phyloP scores from a whole-genome alignment of 768 basidiomycete species.

The Russula foetens region DNA sequence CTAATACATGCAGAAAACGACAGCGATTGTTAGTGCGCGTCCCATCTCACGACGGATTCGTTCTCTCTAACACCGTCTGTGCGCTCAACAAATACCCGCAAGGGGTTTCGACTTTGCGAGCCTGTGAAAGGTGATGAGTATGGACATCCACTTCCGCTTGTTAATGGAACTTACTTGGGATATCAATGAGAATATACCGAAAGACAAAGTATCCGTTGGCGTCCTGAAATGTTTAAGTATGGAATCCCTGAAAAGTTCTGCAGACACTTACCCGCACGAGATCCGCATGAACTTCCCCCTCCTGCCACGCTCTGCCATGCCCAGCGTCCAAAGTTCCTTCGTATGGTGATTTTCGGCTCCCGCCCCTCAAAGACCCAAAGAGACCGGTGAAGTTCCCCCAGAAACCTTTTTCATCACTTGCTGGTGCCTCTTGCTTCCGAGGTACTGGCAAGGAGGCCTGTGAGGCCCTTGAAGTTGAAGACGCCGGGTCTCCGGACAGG shows the following conservation, averaged over 20 bases:
- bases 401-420: conserved; percentile 29
- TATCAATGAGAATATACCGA: conserved; percentile 69
- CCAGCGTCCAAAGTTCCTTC: conserved; percentile 27
- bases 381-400: conserved; percentile 56
- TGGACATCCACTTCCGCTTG: conserved; percentile 25
- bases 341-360: conserved; percentile 26
- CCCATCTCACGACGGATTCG: conserved; percentile 65
- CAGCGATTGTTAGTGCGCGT: conserved; percentile 22
- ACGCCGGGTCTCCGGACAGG: conserved; percentile 53
- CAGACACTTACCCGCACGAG: conserved; percentile 52
- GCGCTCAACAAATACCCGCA: conserved; percentile 65
- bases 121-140: conserved; percentile 31
- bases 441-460: conserved; percentile 24
- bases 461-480: conserved; percentile 29
- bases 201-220: conserved; percentile 71
- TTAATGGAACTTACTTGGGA: conserved; percentile 52
- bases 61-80: conserved; percentile 58
- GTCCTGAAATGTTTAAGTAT: conserved; percentile 40
- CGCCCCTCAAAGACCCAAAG: conserved; percentile 55
- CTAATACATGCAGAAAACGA: conserved; percentile 20
- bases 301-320: conserved; percentile 45
- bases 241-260: not conserved
- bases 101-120: conserved; percentile 52
- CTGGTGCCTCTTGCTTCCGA: conserved; percentile 26
- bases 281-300: conserved; percentile 78